phyloP scores from a whole-genome alignment of 768 basidiomycete species.

The Pleurotus eryngii region DNA sequence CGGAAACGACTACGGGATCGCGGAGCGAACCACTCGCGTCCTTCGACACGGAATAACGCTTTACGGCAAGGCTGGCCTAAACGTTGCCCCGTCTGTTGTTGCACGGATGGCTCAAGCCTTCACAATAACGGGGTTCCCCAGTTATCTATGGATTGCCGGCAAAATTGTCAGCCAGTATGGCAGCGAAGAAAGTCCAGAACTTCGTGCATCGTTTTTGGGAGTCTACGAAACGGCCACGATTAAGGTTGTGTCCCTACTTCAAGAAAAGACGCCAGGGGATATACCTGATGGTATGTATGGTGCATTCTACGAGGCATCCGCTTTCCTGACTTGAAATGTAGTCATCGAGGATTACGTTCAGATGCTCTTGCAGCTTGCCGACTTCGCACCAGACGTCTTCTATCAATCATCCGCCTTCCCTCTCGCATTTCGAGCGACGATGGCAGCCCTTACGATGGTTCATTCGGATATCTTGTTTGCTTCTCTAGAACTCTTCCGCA shows the following conservation, averaged over 20 bases:
- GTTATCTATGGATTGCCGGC: slow-evolving; percentile 92
- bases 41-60: slow-evolving; percentile 81
- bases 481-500: slow-evolving; percentile 76
- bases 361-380: slow-evolving; percentile 65
- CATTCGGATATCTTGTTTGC: slow-evolving; percentile 81
- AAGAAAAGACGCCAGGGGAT: slow-evolving; percentile 63
- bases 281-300: slow-evolving; percentile 77
- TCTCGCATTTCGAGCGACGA: slow-evolving; percentile 67
- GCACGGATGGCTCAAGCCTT: slow-evolving; percentile 76
- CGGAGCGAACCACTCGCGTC: slow-evolving; percentile 82
- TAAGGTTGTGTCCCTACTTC: slow-evolving; percentile 65
- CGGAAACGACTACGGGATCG: slow-evolving; percentile 69
- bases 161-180: slow-evolving; percentile 82
- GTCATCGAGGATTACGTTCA: slow-evolving; percentile 95
- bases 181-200: slow-evolving; percentile 49
- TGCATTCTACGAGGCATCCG: neutral
- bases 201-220: slow-evolving; percentile 57
- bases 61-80: slow-evolving; percentile 65
- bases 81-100: slow-evolving; percentile 69
- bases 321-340: slow-evolving; percentile 25
- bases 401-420: slow-evolving; percentile 79
- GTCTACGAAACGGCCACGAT: slow-evolving; percentile 76
- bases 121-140: slow-evolving; percentile 75
- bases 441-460: slow-evolving; percentile 79
- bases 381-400: slow-evolving; percentile 68